Conservation (phyloP, 331 rosid genomes). For the Erythrophleum ivorense region DNA sequence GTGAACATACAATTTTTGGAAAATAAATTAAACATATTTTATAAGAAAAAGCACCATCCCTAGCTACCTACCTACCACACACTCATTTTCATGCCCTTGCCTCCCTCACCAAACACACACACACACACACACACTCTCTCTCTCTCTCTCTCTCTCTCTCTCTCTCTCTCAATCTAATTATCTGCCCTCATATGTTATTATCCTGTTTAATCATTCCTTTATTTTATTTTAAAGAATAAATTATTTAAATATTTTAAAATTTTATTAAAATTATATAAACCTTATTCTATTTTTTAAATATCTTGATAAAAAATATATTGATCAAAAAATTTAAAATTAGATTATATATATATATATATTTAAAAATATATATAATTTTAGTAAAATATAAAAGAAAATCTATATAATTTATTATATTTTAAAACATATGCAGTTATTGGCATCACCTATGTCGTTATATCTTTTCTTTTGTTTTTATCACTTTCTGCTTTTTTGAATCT, state of each 20-base stretch:
- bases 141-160: conserved; percentile 27
- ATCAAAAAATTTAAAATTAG: too few relatives aligned
- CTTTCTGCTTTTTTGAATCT: background rate
- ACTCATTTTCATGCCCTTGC: conserved; percentile 34
- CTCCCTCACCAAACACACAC: conserved; percentile 56
- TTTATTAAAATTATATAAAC: too few relatives aligned
- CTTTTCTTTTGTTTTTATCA: background rate
- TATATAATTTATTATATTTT: too few relatives aligned
- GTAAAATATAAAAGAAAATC: too few relatives aligned
- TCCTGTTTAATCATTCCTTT: background rate
- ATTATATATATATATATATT: too few relatives aligned
- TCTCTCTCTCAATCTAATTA: background rate
- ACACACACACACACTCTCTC: conserved; percentile 48
- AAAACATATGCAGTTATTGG: too few relatives aligned
- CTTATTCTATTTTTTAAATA: too few relatives aligned
- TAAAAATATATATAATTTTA: too few relatives aligned
- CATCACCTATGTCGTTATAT: background rate
- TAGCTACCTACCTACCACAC: conserved; percentile 48
- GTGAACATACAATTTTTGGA: too few relatives aligned
- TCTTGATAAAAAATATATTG: too few relatives aligned
- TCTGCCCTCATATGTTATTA: background rate
- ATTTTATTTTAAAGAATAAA: background rate
- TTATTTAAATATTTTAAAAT: too few relatives aligned
- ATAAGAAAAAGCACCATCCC: conserved; percentile 37
- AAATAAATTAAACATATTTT: background rate